Evolutionary conservation across 768 basidiomycete species (phyloP).

Genomic region (Mycena haematopus): DNA sequence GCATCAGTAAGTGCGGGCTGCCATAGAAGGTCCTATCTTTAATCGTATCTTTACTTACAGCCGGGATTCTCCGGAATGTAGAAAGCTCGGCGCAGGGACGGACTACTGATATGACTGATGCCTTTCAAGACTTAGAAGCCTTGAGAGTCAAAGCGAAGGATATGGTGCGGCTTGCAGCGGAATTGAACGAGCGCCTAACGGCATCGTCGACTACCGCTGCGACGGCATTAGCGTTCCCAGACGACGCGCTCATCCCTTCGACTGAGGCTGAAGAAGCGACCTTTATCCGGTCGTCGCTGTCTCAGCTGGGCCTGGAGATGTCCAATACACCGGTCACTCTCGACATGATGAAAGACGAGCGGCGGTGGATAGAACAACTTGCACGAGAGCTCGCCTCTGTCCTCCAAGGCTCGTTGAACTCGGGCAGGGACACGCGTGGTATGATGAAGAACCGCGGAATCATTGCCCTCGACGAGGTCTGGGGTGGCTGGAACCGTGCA

Average conservation of each 20-base stretch:
- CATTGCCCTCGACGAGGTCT: slow-evolving; percentile 46
- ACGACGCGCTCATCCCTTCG: slow-evolving; percentile 41
- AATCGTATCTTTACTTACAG: slow-evolving; percentile 43
- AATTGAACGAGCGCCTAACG: slow-evolving; percentile 84
- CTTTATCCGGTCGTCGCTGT: slow-evolving; percentile 87
- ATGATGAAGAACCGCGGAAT: slow-evolving; percentile 84
- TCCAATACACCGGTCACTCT: slow-evolving; percentile 81
- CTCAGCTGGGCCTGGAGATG: slow-evolving; percentile 87
- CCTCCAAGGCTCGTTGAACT: slow-evolving; percentile 52
- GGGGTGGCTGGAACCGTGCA: neutral
- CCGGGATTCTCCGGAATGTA: slow-evolving; percentile 82
- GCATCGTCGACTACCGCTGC: slow-evolving; percentile 40
- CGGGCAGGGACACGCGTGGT: slow-evolving; percentile 46
- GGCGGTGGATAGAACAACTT: slow-evolving; percentile 78
- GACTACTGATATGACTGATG: slow-evolving; percentile 71
- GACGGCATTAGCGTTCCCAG: slow-evolving; percentile 22
- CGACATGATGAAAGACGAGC: slow-evolving; percentile 88
- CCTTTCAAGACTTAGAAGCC: slow-evolving; percentile 87
- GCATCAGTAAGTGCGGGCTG: slow-evolving; percentile 53
- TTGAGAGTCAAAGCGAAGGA: slow-evolving; percentile 91
- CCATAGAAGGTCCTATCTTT: slow-evolving; percentile 4
- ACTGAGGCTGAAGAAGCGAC: slow-evolving; percentile 83
- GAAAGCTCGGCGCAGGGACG: slow-evolving; percentile 69
- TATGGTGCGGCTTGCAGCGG: slow-evolving; percentile 89
- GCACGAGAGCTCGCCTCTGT: slow-evolving; percentile 83